Percentiles rank a stretch among this genome's conserved stretches.
Evolutionary conservation across 163 green algal species (phyloP).

Genomic region (Chloromonas sp.): DNA sequence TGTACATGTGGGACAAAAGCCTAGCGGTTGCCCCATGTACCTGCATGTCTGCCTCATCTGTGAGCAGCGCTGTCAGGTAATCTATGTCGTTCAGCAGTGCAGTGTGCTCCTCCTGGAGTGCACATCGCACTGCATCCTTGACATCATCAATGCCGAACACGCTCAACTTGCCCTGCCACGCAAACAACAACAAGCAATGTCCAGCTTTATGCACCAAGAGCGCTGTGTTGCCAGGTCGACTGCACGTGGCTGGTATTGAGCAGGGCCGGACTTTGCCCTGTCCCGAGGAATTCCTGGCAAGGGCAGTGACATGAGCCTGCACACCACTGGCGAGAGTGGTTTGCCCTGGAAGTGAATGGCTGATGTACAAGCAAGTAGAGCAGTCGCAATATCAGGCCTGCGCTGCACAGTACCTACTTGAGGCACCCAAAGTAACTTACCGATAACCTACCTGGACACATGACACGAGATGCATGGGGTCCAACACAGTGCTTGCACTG

Average conservation of each 20-base stretch:
- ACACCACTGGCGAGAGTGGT: too few relatives aligned
- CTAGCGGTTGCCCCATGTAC: background rate
- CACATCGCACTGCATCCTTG: slow-evolving; percentile 14
- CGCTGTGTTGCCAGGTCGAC: background rate
- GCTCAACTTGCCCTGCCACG: slow-evolving; percentile 25
- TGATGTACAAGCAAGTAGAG: too few relatives aligned
- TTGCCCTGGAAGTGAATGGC: too few relatives aligned
- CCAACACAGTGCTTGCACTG: slow-evolving; percentile 6
- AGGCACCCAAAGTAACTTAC: too few relatives aligned
- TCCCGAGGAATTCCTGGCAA: too few relatives aligned
- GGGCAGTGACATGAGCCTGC: too few relatives aligned
- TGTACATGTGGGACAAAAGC: too few relatives aligned
- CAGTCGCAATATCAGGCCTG: too few relatives aligned
- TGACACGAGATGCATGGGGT: slow-evolving; percentile 5
- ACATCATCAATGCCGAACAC: slow-evolving; percentile 29
- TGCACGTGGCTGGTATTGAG: too few relatives aligned
- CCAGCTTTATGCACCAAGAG: background rate
- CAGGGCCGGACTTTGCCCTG: too few relatives aligned
- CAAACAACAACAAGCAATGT: background rate
- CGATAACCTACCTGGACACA: background rate
- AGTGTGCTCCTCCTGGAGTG: slow-evolving; percentile 25
- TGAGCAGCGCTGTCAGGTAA: slow-evolving; percentile 31
- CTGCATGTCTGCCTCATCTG: slow-evolving; percentile 34
- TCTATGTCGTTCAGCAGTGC: slow-evolving; percentile 33
- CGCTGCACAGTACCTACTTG: too few relatives aligned